Evolutionary conservation across 2,329 filamentous ascomycete species (phyloP), one percentile per base, ranked within the genome.

Genomic region (Aspergillus ibericus): DNA sequence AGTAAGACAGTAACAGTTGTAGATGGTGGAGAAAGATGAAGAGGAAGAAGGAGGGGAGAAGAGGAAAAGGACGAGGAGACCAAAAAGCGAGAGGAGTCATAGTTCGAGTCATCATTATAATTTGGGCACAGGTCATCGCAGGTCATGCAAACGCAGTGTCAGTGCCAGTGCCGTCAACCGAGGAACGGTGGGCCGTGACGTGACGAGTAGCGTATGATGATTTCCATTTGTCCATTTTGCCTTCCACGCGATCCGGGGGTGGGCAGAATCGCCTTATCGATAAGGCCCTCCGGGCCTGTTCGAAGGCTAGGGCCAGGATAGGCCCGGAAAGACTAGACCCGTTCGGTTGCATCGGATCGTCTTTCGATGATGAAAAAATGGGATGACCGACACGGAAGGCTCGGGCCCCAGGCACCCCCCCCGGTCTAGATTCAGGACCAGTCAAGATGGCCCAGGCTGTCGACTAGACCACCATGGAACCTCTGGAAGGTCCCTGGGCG

Each of bases 191-290:
- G 25, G 27, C 44, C 44, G 44, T 66, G 66, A 68, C 66, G 64
- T 67, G 65, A 66, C 59, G 64, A 67, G 60, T 66, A 63, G 62
- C n/a, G 76, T 73, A 60, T 74, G 76, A 59, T 57, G 49, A 36
- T 53, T 56, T 53, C 59, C 3, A 27, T 53, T 40, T 40, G 50
- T 20, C 22, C 38, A 27, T 35, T 29, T 10, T 18, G n/a, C 12
- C 9, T 36, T 34, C 46, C 50, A 61, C 40, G 56, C 16, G 74
- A 70, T 8, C 71, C 69, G 22, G 74, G 75, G 1, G 34, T 18
- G 54, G 29, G 20, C 50, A n/a, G 35, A n/a, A 29, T 27, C 18
- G n/a, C 52, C 75, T 74, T 32, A 67, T 65, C 64, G 59, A 66
- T 65, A 62, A 66, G 16, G 16, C 22, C 36, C 46, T 48, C 9